These are phyloP conservation scores for Aspergillus luchuensis DNA, from an alignment of 2,329 filamentous ascomycete genomes.

Conservation along the genomic window DNA sequence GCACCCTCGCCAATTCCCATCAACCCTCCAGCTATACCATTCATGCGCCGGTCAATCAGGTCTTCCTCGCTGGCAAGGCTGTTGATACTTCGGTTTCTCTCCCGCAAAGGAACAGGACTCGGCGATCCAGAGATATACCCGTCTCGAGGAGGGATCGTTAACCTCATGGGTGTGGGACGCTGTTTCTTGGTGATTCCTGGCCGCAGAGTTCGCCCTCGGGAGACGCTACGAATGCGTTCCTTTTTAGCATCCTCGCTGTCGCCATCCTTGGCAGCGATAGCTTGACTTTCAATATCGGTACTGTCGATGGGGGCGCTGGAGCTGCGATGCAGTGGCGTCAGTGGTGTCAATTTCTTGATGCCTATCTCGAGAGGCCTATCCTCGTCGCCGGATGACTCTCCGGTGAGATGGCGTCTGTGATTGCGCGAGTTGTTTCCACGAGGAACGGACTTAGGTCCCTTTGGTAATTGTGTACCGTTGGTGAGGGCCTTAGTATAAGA, in stretches of 20 bases:
- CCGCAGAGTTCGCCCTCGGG: slow-evolving; percentile 14
- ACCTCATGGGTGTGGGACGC: slow-evolving; percentile 22
- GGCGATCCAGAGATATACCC: slow-evolving; percentile 25
- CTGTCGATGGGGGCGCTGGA: slow-evolving; percentile 2
- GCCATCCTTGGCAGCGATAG: not conserved
- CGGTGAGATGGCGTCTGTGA: slow-evolving; percentile 49
- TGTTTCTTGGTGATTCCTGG: slow-evolving; percentile 15
- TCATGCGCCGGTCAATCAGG: slow-evolving; percentile 58
- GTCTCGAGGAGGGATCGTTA: slow-evolving; percentile 19
- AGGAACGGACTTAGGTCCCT: slow-evolving; percentile 13
- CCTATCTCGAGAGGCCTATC: slow-evolving; percentile 81
- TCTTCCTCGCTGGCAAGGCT: slow-evolving; percentile 61
- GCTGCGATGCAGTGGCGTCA: slow-evolving; percentile 11
- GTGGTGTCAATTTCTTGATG: slow-evolving; percentile 48
- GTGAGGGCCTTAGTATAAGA: slow-evolving; percentile 20
- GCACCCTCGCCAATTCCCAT: slow-evolving; percentile 48
- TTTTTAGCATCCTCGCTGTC: slow-evolving; percentile 11
- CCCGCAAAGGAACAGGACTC: slow-evolving; percentile 24
- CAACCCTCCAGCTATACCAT: slow-evolving; percentile 55
- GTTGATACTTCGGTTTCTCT: slow-evolving; percentile 49
- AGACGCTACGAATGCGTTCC: slow-evolving; percentile 5
- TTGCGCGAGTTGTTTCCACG: slow-evolving; percentile 33
- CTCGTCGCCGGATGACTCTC: slow-evolving; percentile 75
- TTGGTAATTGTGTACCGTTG: not conserved
- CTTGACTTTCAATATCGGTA: too few species aligned